Evolutionary conservation across 2,329 filamentous ascomycete species (phyloP), one percentile per base, ranked within the genome.

Genomic region (Dothideomycetes sp.): DNA sequence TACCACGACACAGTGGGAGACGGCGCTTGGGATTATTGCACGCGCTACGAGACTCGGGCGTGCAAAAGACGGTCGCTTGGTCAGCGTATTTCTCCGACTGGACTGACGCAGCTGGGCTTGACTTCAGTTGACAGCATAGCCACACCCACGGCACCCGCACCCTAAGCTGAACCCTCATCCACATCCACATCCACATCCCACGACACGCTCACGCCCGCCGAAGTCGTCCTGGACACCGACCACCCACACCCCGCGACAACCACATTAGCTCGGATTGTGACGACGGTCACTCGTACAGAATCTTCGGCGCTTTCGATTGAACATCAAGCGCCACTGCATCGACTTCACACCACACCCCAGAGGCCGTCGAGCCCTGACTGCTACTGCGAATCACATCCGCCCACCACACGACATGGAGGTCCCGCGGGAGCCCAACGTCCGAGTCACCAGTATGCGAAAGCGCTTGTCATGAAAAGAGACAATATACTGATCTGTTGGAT

Each of bases 371-470:
- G 29, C 14, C 30, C 10, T 39, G 27, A 29, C 18, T 27, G 37
- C 19, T n/a, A n/a, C 22, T 27, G 7, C 22, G 22, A 7, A 27
- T 7, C 22, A 27, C 31, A 27, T 4, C 4, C 8, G 19, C 24
- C 18, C n/a, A 14, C 37, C 7, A 37, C n/a, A 36, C 44, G 43
- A 33, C 53, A 67, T 67, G 62, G 64, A 68, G 52, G 58, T 59
- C 34, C 63, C 62, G 43, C 53, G 81, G 45, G 60, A 64, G 68
- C 78, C 85, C 57, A 96, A 95, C 67, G 72, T 96, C 58, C 80
- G 89, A 66, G 78, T 96, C 52, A 95, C 88, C 55, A 94, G 89
- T 95, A 76, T 61, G 76, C 61, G 44, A 47, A 44, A 45, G 29
- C 36, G 4, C 37, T 14, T 8, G 34, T 27, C n/a, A 9, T 17